These are phyloP conservation scores for Leptodermis oblonga DNA, from an alignment of 257 asterid genomes.

Conservation along the genomic window DNA sequence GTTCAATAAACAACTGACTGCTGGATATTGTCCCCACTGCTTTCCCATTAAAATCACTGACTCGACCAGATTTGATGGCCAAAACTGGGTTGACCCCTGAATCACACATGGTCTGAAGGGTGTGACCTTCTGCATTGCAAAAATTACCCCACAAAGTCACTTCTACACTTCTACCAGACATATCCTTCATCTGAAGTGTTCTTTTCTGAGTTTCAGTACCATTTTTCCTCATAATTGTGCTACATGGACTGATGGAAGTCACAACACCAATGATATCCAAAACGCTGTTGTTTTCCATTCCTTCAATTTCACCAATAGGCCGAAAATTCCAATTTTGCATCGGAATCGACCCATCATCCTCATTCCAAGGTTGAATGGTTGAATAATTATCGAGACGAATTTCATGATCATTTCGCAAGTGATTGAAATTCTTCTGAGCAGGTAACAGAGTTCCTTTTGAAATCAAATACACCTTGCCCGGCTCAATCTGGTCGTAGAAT, in stretches of 20 bases:
- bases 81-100: slow-evolving; percentile 72
- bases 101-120: slow-evolving; percentile 69
- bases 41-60: slow-evolving; percentile 83
- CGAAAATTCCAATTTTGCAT: slow-evolving; percentile 77
- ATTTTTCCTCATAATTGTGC: slow-evolving; percentile 74
- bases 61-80: slow-evolving; percentile 79
- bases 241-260: slow-evolving; percentile 60
- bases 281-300: slow-evolving; percentile 54
- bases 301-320: slow-evolving; percentile 66
- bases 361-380: slow-evolving; percentile 60
- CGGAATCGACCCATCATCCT: slow-evolving; percentile 72
- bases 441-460: slow-evolving; percentile 67
- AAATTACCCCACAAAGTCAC: slow-evolving; percentile 89
- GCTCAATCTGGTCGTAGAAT: slow-evolving; percentile 61
- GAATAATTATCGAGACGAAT: slow-evolving; percentile 68
- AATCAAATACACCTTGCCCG: slow-evolving; percentile 63
- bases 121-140: slow-evolving; percentile 79
- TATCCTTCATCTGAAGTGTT: slow-evolving; percentile 76
- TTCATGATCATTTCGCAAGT: slow-evolving; percentile 76
- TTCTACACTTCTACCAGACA: slow-evolving; percentile 92
- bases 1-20: slow-evolving; percentile 70
- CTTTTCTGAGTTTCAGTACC: slow-evolving; percentile 79
- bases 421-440: slow-evolving; percentile 75
- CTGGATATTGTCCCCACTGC: slow-evolving; percentile 65
- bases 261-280: slow-evolving; percentile 81